These are phyloP conservation scores for Evernia prunastri DNA, from an alignment of 495 filamentous ascomycete genomes.

Conservation along the genomic window DNA sequence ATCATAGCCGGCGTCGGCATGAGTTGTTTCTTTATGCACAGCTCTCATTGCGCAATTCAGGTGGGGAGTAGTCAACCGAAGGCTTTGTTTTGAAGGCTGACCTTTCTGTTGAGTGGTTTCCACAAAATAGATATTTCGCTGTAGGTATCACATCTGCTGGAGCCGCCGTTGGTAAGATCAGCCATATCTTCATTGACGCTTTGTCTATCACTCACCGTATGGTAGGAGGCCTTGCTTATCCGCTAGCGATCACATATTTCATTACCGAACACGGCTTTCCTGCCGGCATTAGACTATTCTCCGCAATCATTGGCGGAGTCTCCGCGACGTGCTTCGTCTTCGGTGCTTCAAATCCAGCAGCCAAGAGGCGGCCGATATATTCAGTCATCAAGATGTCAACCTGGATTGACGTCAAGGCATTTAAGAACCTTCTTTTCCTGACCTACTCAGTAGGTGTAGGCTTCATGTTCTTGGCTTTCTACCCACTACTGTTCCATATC, in stretches of 20 bases:
- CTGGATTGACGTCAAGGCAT: slow-evolving; percentile 35
- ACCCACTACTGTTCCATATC: slow-evolving; percentile 41
- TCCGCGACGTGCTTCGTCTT: slow-evolving; percentile 32
- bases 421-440: slow-evolving; percentile 30
- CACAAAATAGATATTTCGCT: slow-evolving; percentile 32
- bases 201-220: neutral
- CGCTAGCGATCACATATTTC: slow-evolving; percentile 33
- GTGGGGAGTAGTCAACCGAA: slow-evolving; percentile 27
- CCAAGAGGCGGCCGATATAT: slow-evolving; percentile 21
- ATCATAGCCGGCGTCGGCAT: slow-evolving; percentile 38
- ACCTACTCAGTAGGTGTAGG: slow-evolving; percentile 32
- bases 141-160: slow-evolving; percentile 40
- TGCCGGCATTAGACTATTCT: slow-evolving; percentile 29
- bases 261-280: slow-evolving; percentile 32
- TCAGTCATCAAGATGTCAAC: slow-evolving; percentile 21
- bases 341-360: slow-evolving; percentile 31
- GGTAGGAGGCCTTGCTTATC: slow-evolving; percentile 35
- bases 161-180: slow-evolving; percentile 24
- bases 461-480: slow-evolving; percentile 40
- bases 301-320: slow-evolving; percentile 28
- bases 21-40: slow-evolving; percentile 40
- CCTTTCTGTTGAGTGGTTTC: slow-evolving; percentile 32
- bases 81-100: slow-evolving; percentile 7
- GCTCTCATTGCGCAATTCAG: slow-evolving; percentile 31
- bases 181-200: neutral